Evolutionary conservation across 1,284 basidiomycete genomes (phyloP).

Genomic region (Moesziomyces globuligerus): DNA sequence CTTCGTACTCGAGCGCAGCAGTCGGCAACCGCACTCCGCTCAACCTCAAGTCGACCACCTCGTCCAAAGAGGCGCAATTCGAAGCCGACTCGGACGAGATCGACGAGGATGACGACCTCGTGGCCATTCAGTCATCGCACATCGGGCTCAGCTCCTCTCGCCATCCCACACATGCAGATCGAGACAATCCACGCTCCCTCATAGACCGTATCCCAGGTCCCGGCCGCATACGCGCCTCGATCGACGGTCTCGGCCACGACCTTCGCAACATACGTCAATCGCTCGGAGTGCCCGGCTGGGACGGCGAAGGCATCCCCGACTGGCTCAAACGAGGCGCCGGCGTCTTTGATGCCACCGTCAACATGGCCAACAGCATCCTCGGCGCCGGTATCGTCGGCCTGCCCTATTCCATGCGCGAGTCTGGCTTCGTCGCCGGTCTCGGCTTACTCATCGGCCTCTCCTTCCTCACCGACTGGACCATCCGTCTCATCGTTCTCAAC

Average conservation of each 20-base stretch:
- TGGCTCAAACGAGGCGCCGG: conserved; percentile 75
- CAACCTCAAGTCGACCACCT: conserved; percentile 54
- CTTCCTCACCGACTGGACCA: conserved; percentile 95
- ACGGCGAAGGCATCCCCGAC: conserved; percentile 68
- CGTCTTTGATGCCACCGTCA: conserved; percentile 83
- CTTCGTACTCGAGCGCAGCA: conserved; percentile 19
- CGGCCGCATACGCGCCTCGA: conserved; percentile 41
- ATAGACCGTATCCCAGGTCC: conserved; percentile 36
- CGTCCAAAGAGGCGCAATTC: conserved; percentile 67
- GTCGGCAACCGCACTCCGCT: conserved; percentile 18
- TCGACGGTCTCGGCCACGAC: conserved; percentile 52
- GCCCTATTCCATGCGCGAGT: conserved; percentile 90
- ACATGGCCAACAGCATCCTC: conserved; percentile 96
- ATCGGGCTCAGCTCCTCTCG: conserved; percentile 17
- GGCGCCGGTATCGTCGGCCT: conserved; percentile 81
- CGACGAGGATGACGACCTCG: conserved; percentile 38
- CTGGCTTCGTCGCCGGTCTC: conserved; percentile 89
- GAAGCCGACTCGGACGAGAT: conserved; percentile 66
- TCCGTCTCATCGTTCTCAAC: conserved; percentile 87
- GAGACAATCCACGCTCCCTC: conserved; percentile 32
- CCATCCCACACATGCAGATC: conserved; percentile 10
- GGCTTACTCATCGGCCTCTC: conserved; percentile 82
- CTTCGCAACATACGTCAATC: conserved; percentile 51
- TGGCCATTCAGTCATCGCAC: conserved; percentile 37
- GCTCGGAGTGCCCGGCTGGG: conserved; percentile 68